Conservation (phyloP, 2,329 filamentous ascomycete species). For the Pleomassaria siparia region DNA sequence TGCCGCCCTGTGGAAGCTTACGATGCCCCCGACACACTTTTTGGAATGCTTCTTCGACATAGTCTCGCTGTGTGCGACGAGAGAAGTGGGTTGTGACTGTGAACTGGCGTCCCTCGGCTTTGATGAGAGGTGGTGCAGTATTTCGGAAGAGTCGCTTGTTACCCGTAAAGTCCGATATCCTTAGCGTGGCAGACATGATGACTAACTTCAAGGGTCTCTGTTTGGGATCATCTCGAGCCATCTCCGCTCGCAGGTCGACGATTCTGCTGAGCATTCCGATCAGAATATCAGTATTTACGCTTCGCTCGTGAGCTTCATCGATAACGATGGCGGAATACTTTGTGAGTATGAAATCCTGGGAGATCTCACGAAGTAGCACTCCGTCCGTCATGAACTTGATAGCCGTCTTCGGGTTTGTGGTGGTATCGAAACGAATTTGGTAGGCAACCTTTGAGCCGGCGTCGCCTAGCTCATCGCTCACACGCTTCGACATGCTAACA, state of each 20-base stretch:
- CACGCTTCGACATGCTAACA: conserved; percentile 93
- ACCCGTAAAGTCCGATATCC: conserved; percentile 85
- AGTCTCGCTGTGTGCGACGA: conserved; percentile 79
- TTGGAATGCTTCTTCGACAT: conserved; percentile 83
- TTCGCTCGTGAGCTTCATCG: conserved; percentile 95
- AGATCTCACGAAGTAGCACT: conserved; percentile 87
- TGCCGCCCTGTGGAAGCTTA: conserved; percentile 85
- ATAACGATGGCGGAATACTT: conserved; percentile 95
- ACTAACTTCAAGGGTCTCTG: conserved; percentile 82
- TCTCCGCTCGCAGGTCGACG: conserved; percentile 75
- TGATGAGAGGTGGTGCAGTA: conserved; percentile 75
- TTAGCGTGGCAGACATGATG: conserved; percentile 96
- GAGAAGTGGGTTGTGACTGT: conserved; percentile 89
- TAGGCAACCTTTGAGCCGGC: conserved; percentile 80
- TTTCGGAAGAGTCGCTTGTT: conserved; percentile 77
- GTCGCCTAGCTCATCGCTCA: conserved; percentile 79
- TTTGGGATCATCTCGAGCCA: conserved; percentile 70
- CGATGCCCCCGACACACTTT: conserved; percentile 87
- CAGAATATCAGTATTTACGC: conserved; percentile 96
- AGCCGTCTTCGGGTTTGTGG: conserved; percentile 74
- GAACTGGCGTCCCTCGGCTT: conserved; percentile 90
- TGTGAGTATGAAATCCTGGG: conserved; percentile 80
- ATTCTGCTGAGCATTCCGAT: conserved; percentile 96
- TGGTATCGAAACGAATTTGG: conserved; percentile 90
- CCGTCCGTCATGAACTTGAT: conserved; percentile 99